Percentiles rank a stretch among this genome's conserved stretches.
These are phyloP conservation scores for Pyricularia sp. DNA, from an alignment of 2,329 filamentous ascomycete species.

Conservation along the genomic window DNA sequence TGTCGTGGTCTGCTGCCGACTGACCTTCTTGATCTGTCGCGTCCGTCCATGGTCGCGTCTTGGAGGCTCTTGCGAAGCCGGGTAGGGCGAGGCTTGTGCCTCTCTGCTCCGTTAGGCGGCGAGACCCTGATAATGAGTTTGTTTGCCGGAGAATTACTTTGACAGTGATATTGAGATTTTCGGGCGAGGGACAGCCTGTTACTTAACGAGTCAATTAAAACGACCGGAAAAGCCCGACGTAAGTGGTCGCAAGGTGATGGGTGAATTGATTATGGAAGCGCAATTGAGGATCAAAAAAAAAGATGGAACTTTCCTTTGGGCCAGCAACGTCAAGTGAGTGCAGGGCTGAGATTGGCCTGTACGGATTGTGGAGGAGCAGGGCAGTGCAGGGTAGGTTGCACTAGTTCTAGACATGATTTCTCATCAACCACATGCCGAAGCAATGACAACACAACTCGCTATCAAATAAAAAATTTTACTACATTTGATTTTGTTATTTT, in stretches of 20 bases:
- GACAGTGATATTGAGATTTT: background rate
- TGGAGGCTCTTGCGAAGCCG: background rate
- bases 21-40: slow-evolving; percentile 6
- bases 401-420: background rate
- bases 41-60: slow-evolving; percentile 1
- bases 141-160: background rate
- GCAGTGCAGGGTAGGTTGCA: background rate
- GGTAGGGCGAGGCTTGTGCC: background rate
- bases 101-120: background rate
- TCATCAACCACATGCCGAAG: background rate
- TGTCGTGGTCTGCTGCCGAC: background rate
- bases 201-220: background rate
- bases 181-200: background rate
- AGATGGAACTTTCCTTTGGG: background rate
- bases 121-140: background rate
- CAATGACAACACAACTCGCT: background rate
- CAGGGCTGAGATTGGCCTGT: background rate
- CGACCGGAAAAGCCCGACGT: too few relatives aligned
- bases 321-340: background rate
- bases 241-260: background rate
- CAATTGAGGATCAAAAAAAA: background rate
- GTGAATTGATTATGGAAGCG: background rate
- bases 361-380: background rate
- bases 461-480: background rate
- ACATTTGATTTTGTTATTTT: too few relatives aligned